Percentiles rank a stretch among this genome's conserved stretches.
These are phyloP conservation scores for Hymenoscyphus albidus DNA, from an alignment of 2,329 filamentous ascomycete genomes.

Conservation along the genomic window DNA sequence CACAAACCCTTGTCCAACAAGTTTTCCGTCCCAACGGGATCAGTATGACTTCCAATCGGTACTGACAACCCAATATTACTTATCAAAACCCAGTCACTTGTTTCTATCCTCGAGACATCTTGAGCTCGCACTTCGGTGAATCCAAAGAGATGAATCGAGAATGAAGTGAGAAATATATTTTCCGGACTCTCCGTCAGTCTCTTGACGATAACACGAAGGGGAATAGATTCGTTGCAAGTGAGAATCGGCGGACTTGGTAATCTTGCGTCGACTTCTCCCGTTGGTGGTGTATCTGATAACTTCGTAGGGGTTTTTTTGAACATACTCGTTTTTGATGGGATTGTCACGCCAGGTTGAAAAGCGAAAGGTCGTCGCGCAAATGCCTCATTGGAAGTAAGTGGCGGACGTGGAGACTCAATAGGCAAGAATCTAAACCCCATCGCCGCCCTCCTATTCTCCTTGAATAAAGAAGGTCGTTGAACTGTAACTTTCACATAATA, in stretches of 20 bases:
- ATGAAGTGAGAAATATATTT: constrained; percentile 67
- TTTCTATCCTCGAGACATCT: constrained; percentile 66
- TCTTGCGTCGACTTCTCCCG: constrained; percentile 72
- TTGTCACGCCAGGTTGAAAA: constrained; percentile 43
- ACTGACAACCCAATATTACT: constrained; percentile 69
- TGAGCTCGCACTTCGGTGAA: constrained; percentile 77
- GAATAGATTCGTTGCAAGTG: constrained; percentile 83
- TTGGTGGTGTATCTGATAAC: constrained; percentile 52
- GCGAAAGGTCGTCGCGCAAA: constrained; percentile 72
- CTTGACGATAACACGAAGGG: constrained; percentile 73
- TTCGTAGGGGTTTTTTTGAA: constrained; percentile 30
- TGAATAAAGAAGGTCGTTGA: constrained; percentile 80
- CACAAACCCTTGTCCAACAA: constrained; percentile 69
- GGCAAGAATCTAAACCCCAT: constrained; percentile 81
- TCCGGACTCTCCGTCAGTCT: constrained; percentile 68
- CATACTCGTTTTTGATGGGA: constrained; percentile 31
- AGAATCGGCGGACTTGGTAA: constrained; percentile 83
- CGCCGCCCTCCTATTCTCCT: constrained; percentile 76
- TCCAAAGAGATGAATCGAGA: constrained; percentile 79
- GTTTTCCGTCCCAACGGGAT: constrained; percentile 61
- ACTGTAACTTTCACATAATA: constrained; percentile 98
- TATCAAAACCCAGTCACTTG: constrained; percentile 70
- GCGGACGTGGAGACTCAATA: constrained; percentile 79
- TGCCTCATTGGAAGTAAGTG: constrained; percentile 66
- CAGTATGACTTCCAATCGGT: constrained; percentile 58